Percentiles rank a stretch among this genome's conserved stretches.
Evolutionary conservation across 768 basidiomycete species (phyloP).

Genomic region (Panellus pusillus): DNA sequence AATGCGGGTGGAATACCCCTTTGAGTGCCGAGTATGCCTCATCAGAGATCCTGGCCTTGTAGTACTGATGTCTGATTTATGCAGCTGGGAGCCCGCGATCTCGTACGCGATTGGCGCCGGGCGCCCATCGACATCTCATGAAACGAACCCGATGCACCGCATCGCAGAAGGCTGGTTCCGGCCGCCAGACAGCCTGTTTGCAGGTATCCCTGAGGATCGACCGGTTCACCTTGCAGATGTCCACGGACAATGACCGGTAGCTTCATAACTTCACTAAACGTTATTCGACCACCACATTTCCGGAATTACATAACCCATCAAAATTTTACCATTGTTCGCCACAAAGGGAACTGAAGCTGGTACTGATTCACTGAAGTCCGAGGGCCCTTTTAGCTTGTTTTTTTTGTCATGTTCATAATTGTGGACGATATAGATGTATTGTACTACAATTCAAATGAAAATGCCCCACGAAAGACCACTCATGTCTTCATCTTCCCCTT

Average conservation of each 20-base stretch:
- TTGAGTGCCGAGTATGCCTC: not conserved
- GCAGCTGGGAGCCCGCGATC: slow-evolving; percentile 16
- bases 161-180: slow-evolving; percentile 21
- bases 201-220: not conserved
- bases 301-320: too few species aligned
- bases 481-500: too few species aligned
- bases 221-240: slow-evolving; percentile 1
- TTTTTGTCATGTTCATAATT: too few species aligned
- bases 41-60: not conserved
- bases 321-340: too few species aligned
- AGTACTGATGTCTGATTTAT: not conserved
- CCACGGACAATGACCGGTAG: not conserved
- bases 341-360: too few species aligned
- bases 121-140: slow-evolving; percentile 12
- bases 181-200: slow-evolving; percentile 16
- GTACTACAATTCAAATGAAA: too few species aligned
- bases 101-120: slow-evolving; percentile 7
- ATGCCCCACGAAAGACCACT: too few species aligned
- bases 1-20: slow-evolving; percentile 16
- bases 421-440: too few species aligned
- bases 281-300: too few species aligned
- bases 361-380: too few species aligned
- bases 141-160: slow-evolving; percentile 19
- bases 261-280: too few species aligned
- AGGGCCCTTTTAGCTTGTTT: too few species aligned